These are phyloP conservation scores for Rhizopogon rudus DNA, from an alignment of 768 basidiomycete genomes.

Conservation along the genomic window DNA sequence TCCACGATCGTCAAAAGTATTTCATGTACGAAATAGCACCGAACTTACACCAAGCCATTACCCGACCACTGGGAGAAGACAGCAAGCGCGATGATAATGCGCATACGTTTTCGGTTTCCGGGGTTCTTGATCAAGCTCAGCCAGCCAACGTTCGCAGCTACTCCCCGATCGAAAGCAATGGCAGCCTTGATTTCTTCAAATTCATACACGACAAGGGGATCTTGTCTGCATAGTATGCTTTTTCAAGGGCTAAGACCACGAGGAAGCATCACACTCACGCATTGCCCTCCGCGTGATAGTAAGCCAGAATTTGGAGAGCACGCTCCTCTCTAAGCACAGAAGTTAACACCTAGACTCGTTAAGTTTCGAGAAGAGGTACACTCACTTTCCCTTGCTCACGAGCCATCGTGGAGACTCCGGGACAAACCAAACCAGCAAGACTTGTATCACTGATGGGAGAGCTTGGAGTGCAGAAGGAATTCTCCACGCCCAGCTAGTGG, in stretches of 20 bases:
- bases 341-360: neutral
- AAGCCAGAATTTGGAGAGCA: conserved; percentile 31
- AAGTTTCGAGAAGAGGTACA: neutral
- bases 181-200: conserved; percentile 64
- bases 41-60: conserved; percentile 39
- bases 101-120: conserved; percentile 51
- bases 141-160: conserved; percentile 41
- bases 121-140: conserved; percentile 37
- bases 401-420: conserved; percentile 38
- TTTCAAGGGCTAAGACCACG: neutral
- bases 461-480: conserved; percentile 12
- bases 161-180: conserved; percentile 37
- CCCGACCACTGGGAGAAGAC: conserved; percentile 61
- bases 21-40: neutral
- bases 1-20: neutral
- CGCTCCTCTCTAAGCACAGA: conserved; percentile 21
- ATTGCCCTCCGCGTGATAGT: conserved; percentile 37
- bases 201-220: conserved; percentile 56
- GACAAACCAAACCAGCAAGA: conserved; percentile 17
- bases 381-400: conserved; percentile 29
- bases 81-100: conserved; percentile 52
- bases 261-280: conserved; percentile 22
- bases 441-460: conserved; percentile 8
- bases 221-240: conserved; percentile 20
- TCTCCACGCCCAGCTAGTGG: conserved; percentile 14